These are phyloP conservation scores for Xylariaceae sp. DNA, from an alignment of 2,329 filamentous ascomycete species.

Conservation along the genomic window DNA sequence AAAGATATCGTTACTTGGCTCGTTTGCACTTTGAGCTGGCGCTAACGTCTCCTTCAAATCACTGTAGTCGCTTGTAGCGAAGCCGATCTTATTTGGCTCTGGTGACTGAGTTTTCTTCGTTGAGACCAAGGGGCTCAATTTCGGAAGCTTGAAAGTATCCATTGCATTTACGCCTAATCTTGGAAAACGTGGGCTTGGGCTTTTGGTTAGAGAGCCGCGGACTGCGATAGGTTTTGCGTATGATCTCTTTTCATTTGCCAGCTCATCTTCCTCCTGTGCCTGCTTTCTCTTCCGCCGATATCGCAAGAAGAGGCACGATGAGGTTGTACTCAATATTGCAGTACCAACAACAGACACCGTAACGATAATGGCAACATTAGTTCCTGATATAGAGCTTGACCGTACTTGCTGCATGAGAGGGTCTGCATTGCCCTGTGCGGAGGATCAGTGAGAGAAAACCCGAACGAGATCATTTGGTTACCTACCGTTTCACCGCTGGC, in stretches of 20 bases:
- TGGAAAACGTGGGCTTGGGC: slow-evolving; percentile 24
- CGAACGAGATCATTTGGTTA: neutral
- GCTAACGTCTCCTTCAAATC: slow-evolving; percentile 5
- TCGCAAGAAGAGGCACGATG: slow-evolving; percentile 25
- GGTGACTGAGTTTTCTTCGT: slow-evolving; percentile 22
- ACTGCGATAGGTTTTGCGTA: slow-evolving; percentile 26
- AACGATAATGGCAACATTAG: slow-evolving; percentile 31
- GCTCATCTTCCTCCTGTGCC: slow-evolving; percentile 11
- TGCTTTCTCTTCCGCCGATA: slow-evolving; percentile 26
- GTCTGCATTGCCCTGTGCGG: slow-evolving; percentile 22
- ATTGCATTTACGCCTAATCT: slow-evolving; percentile 25
- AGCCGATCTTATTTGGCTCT: slow-evolving; percentile 19
- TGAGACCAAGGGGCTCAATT: slow-evolving; percentile 21
- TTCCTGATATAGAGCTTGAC: slow-evolving; percentile 26
- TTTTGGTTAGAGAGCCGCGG: slow-evolving; percentile 15
- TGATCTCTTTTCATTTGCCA: slow-evolving; percentile 12
- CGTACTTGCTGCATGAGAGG: slow-evolving; percentile 22
- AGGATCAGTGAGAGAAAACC: neutral
- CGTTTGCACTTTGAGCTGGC: neutral
- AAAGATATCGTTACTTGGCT: neutral
- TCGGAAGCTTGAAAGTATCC: slow-evolving; percentile 30
- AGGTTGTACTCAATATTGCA: slow-evolving; percentile 23
- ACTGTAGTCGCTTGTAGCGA: slow-evolving; percentile 24
- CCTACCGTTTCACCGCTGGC: slow-evolving; percentile 22
- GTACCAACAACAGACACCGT: slow-evolving; percentile 27